Conservation (phyloP, 371 early-diverging fungal genomes). For the Syncephalastrum sp. region DNA sequence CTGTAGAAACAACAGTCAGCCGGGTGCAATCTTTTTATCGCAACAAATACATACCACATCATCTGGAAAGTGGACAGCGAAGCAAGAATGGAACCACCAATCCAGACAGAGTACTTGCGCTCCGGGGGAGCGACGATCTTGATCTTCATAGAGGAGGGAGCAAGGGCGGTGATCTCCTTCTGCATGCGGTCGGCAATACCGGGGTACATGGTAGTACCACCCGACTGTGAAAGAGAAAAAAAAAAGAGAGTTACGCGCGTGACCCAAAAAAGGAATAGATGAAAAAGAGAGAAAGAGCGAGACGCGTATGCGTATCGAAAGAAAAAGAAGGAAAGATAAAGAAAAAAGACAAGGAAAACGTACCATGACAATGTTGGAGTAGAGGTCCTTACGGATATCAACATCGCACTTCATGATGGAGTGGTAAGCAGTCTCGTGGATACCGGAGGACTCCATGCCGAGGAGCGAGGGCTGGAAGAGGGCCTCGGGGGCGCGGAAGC, state of each 20-base stretch:
- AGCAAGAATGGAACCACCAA: slow-evolving; percentile 99
- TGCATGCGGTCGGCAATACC: slow-evolving; percentile 98
- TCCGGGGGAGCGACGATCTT: slow-evolving; percentile 99
- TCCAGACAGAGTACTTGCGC: slow-evolving; percentile 99
- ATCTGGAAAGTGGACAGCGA: slow-evolving; percentile 99
- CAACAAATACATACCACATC: slow-evolving; percentile 73
- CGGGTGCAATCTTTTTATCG: neutral
- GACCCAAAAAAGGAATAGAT: no score
- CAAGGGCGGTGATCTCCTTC: slow-evolving; percentile 97
- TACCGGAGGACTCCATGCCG: slow-evolving; percentile 90
- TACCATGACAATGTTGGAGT: slow-evolving; percentile 92
- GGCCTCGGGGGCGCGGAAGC: slow-evolving; percentile 98
- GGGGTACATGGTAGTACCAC: slow-evolving; percentile 95
- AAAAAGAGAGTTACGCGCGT: neutral
- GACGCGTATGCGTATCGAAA: no score
- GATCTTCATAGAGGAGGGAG: slow-evolving; percentile 98
- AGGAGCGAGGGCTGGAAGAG: slow-evolving; percentile 98
- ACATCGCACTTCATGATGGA: slow-evolving; percentile 98
- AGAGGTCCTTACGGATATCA: slow-evolving; percentile 97
- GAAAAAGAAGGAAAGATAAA: no score
- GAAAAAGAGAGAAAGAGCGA: no score
- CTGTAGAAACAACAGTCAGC: neutral
- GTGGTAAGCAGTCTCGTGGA: slow-evolving; percentile 95
- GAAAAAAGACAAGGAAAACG: slow-evolving; percentile 2
- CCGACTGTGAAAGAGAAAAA: slow-evolving; percentile 23